Percentiles rank a stretch among this genome's conserved stretches.
Evolutionary conservation across 345 rosid species (phyloP).

Genomic region (thale cress (Arabidopsis thaliana)): TAIR10.1 NC_003075.7:12476501-12477000

Average conservation of each 20-base stretch:
- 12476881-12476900: neutral
- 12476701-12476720: neutral
- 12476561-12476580: conserved; percentile 37
- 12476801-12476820: neutral
- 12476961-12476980: neutral
- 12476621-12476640: neutral
- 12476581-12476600: conserved; percentile 34
- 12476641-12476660: conserved; percentile 15
- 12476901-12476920: neutral
- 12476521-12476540: conserved; percentile 26
- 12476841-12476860: neutral
- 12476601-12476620: conserved; percentile 29
- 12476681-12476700: neutral
- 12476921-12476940: neutral
- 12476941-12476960: neutral
- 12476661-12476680: conserved; percentile 2
- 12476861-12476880: neutral
- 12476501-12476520: conserved; percentile 16
- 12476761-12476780: neutral
- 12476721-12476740: neutral
- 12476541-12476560: conserved; percentile 44
- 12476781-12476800: neutral
- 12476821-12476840: neutral
- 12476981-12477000: no score
- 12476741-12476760: neutral